Evolutionary conservation across 1,284 basidiomycete species (phyloP).

Genomic region (Trametes polyzona): DNA sequence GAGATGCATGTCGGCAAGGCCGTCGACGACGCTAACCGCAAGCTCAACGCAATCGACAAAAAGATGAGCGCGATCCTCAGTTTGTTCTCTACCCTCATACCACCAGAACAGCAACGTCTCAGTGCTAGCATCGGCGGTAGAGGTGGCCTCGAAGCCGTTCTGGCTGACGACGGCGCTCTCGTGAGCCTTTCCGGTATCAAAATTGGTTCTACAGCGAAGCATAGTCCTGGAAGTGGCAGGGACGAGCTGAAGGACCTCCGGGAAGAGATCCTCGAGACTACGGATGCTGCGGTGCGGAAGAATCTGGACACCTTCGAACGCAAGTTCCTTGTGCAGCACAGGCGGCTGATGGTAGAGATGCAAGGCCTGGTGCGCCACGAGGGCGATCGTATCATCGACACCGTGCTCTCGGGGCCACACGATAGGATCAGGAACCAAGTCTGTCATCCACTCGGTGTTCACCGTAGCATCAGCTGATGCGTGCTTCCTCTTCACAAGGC

Average conservation of each 20-base stretch:
- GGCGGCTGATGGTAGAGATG: conserved; percentile 29
- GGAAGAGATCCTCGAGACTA: conserved; percentile 7
- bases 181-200: no score
- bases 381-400: conserved; percentile 33
- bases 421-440: conserved; percentile 34
- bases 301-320: conserved; percentile 32
- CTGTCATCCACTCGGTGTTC: not conserved
- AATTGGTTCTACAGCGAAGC: no score
- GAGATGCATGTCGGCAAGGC: conserved; percentile 38
- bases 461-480: not conserved
- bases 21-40: conserved; percentile 38
- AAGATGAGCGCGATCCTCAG: conserved; percentile 16
- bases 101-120: conserved; percentile 10
- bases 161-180: no score
- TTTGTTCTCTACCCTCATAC: not conserved
- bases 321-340: conserved; percentile 36
- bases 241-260: not conserved
- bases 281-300: conserved; percentile 23
- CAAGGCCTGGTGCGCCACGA: conserved; percentile 25
- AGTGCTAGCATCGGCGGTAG: no score
- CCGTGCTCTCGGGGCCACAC: conserved; percentile 31
- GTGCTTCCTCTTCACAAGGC: no score
- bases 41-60: conserved; percentile 32
- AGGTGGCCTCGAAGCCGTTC: no score
- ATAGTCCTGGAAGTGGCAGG: no score